These are phyloP conservation scores for Naganishia sp. DNA, from an alignment of 1,284 basidiomycete species.

Conservation along the genomic window DNA sequence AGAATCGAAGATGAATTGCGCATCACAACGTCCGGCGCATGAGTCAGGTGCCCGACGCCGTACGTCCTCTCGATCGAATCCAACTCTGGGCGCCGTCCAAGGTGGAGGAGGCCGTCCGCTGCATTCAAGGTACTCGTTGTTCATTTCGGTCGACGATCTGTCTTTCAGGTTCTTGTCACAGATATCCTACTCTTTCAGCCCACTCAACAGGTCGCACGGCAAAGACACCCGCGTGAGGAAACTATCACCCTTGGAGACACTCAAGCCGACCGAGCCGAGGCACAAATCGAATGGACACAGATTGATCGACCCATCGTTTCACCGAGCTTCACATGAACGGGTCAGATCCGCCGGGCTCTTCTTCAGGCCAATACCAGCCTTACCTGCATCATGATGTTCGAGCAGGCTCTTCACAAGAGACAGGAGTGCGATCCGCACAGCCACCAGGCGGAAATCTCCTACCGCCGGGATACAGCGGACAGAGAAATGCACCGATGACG, in stretches of 20 bases:
- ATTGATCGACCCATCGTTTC: background rate
- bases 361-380: background rate
- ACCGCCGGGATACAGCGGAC: constrained; percentile 3
- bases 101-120: background rate
- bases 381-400: background rate
- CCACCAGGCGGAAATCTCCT: background rate
- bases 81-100: background rate
- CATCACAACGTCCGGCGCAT: background rate
- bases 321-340: constrained; percentile 19
- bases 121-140: too few relatives aligned
- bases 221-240: background rate
- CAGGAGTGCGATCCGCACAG: background rate
- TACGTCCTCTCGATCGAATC: background rate
- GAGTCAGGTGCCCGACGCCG: background rate
- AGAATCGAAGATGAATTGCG: too few relatives aligned
- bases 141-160: too few relatives aligned
- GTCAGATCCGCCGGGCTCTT: constrained; percentile 1
- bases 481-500: constrained; percentile 11
- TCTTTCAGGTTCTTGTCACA: too few relatives aligned
- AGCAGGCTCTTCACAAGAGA: background rate
- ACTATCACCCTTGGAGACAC: background rate
- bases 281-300: constrained; percentile 6
- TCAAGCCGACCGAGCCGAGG: background rate
- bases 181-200: too few relatives aligned
- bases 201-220: too few relatives aligned